A percentile compares a stretch with the other conserved stretches of the same genome.
Evolutionary conservation across 805 yeast species (phyloP).

Genomic region (Lachancea quebecensis): DNA sequence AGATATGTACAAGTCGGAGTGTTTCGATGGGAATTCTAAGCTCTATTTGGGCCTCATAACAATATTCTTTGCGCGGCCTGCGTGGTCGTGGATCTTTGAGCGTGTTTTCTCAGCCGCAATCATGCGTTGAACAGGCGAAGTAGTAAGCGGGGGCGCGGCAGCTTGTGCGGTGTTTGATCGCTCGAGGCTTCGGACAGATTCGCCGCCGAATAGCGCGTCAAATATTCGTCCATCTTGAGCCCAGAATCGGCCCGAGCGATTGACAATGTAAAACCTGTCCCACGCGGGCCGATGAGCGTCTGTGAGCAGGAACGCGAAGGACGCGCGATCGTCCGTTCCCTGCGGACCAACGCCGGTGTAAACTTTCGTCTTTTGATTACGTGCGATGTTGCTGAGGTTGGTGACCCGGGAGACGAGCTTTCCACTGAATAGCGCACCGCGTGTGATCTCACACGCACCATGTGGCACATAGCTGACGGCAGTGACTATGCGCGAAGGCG

Average conservation of each 20-base stretch:
- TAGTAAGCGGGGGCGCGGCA: not conserved
- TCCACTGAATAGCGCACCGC: slow-evolving; percentile 19
- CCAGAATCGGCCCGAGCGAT: slow-evolving; percentile 28
- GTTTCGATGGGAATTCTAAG: not conserved
- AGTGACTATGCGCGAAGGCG: slow-evolving; percentile 25
- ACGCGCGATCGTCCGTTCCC: slow-evolving; percentile 27
- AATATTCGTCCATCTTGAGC: slow-evolving; percentile 26
- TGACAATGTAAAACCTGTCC: slow-evolving; percentile 21
- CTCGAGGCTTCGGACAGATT: slow-evolving; percentile 16
- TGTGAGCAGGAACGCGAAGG: slow-evolving; percentile 22
- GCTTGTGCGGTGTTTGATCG: not conserved
- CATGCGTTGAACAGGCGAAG: slow-evolving; percentile 3
- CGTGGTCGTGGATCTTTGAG: slow-evolving; percentile 12
- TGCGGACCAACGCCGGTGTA: slow-evolving; percentile 28
- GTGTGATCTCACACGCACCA: slow-evolving; percentile 19
- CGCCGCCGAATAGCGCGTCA: slow-evolving; percentile 26
- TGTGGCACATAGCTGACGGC: slow-evolving; percentile 22
- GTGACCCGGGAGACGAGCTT: slow-evolving; percentile 12
- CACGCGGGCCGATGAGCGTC: slow-evolving; percentile 16
- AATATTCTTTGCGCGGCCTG: slow-evolving; percentile 6
- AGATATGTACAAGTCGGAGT: not conserved
- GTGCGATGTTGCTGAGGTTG: slow-evolving; percentile 14
- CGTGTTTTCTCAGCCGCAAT: slow-evolving; percentile 15
- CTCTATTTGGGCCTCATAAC: slow-evolving; percentile 6
- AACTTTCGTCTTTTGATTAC: slow-evolving; percentile 15